Evolutionary conservation across 176 grass and related monocot species (phyloP).

Genomic region (Oryza longistaminata): DNA sequence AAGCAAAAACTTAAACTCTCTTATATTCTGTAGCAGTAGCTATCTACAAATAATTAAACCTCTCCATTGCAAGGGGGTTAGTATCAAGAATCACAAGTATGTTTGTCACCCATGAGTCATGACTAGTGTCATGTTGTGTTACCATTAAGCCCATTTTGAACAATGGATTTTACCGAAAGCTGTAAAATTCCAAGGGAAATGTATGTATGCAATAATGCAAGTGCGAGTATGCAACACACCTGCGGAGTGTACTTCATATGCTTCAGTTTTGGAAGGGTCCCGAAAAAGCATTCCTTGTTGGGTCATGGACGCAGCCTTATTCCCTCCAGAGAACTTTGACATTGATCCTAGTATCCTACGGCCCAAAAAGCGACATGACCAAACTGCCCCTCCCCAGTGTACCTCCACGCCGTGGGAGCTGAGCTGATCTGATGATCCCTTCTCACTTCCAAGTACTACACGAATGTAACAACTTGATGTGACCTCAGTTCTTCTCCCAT

Average conservation of each 20-base stretch:
- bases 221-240: neutral
- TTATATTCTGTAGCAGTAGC: neutral
- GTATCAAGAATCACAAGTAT: neutral
- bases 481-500: slow-evolving; percentile 11
- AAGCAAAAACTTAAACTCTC: no score
- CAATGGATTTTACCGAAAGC: neutral
- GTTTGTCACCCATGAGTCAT: neutral
- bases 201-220: neutral
- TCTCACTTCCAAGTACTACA: slow-evolving; percentile 2
- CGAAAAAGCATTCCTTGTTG: slow-evolving; percentile 42
- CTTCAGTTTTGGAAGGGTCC: slow-evolving; percentile 34
- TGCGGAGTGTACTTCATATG: neutral
- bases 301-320: slow-evolving; percentile 43
- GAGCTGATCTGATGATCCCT: neutral
- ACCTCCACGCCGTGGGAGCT: slow-evolving; percentile 32
- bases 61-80: neutral
- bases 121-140: neutral
- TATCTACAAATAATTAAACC: neutral
- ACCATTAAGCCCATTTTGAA: neutral
- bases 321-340: slow-evolving; percentile 42
- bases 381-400: slow-evolving; percentile 35
- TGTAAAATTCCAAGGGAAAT: neutral
- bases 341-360: slow-evolving; percentile 9
- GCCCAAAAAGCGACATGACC: slow-evolving; percentile 15
- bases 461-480: slow-evolving; percentile 33